Evolutionary conservation across 2,329 filamentous ascomycete species (phyloP).

Genomic region (Acrocalymma vagum): DNA sequence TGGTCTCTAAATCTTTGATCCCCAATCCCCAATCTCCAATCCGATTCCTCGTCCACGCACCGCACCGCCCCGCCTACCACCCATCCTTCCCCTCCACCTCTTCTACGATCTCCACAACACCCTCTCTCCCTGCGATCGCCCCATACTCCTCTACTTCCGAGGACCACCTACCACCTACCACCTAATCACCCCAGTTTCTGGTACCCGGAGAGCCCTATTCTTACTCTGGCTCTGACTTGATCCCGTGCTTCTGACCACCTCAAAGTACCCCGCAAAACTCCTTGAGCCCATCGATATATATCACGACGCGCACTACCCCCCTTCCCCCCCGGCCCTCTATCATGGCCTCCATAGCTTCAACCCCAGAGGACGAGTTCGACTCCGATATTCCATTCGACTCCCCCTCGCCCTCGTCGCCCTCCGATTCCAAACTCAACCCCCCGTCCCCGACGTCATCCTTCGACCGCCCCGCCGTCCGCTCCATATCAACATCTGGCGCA

Average conservation of each 20-base stretch:
- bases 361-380: constrained; percentile 41
- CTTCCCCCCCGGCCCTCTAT: constrained; percentile 12
- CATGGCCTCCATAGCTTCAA: constrained; percentile 40
- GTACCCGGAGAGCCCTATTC: too few species aligned
- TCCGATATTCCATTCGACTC: constrained; percentile 41
- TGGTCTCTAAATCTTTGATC: too few species aligned
- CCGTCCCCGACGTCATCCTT: constrained; percentile 30
- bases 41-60: too few species aligned
- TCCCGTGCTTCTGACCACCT: constrained; percentile 2
- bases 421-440: constrained; percentile 26
- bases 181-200: too few species aligned
- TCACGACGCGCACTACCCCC: constrained; percentile 6
- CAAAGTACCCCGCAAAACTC: constrained; percentile 25
- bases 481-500: constrained; percentile 63
- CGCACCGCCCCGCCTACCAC: too few species aligned
- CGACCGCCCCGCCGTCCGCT: constrained; percentile 64
- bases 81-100: too few species aligned
- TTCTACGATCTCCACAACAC: too few species aligned
- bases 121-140: too few species aligned
- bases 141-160: too few species aligned
- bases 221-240: constrained; percentile 6
- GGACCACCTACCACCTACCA: too few species aligned
- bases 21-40: too few species aligned
- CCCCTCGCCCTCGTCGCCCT: constrained; percentile 41
- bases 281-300: constrained; percentile 14